These are phyloP conservation scores for Anisodus acutangulus DNA, from an alignment of 257 asterid species.

Conservation along the genomic window DNA sequence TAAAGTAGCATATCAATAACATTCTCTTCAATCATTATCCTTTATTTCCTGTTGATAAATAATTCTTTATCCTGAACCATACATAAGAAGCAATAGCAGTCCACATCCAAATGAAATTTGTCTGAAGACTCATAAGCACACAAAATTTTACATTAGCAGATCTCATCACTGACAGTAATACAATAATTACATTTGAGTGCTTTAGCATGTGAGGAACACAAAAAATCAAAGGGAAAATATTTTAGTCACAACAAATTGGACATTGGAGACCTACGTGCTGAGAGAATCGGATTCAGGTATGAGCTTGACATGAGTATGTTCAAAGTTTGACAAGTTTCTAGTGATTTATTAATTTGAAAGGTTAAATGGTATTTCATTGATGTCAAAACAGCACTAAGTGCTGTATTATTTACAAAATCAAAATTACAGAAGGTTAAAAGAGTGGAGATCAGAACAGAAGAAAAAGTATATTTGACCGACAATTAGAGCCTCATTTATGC, in stretches of 20 bases:
- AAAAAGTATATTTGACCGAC: neutral
- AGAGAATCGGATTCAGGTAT: neutral
- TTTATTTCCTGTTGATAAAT: neutral
- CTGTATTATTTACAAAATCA: neutral
- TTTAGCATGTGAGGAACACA: neutral
- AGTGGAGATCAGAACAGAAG: neutral
- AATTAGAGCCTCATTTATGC: neutral
- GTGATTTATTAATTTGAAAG: neutral
- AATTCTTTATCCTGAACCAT: neutral
- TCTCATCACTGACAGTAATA: neutral
- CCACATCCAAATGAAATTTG: neutral
- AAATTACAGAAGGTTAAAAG: neutral
- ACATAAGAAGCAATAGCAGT: slow-evolving; percentile 1
- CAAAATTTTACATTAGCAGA: neutral
- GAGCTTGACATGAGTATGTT: neutral
- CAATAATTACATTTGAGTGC: neutral
- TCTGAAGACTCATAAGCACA: neutral
- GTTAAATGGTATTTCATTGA: neutral
- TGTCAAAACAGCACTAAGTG: neutral
- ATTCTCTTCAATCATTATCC: neutral
- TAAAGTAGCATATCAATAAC: neutral
- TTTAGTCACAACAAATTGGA: neutral
- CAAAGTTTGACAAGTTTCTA: neutral
- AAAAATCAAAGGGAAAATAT: neutral
- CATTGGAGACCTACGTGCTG: neutral